phyloP scores from a whole-genome alignment of 2,329 filamentous ascomycete species.

The Colletotrichum melonis region DNA sequence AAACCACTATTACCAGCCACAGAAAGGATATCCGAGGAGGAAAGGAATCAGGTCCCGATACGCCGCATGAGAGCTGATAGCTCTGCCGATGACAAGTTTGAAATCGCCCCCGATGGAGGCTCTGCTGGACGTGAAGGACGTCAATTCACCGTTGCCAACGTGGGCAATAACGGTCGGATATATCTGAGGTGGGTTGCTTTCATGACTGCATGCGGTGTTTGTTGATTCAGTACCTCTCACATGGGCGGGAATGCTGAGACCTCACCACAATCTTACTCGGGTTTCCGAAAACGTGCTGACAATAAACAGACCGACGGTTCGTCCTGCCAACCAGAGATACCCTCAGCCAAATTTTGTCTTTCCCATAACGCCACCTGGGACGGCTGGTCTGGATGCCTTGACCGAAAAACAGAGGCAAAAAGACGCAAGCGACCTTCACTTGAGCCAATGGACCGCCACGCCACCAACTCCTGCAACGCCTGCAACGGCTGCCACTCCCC shows the following conservation, averaged over 20 bases:
- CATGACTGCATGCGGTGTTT: conserved; percentile 18
- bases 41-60: conserved; percentile 47
- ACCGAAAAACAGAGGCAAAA: conserved; percentile 43
- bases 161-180: conserved; percentile 85
- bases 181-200: conserved; percentile 75
- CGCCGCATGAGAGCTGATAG: conserved; percentile 60
- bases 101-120: conserved; percentile 69
- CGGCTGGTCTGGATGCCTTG: conserved; percentile 64
- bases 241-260: conserved; percentile 25
- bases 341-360: conserved; percentile 71
- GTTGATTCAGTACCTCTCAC: not conserved
- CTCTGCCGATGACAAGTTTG: conserved; percentile 61
- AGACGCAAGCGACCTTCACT: conserved; percentile 43
- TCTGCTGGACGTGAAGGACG: conserved; percentile 73
- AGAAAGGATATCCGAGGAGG: conserved; percentile 58
- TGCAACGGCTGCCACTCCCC: conserved; percentile 40
- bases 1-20: conserved; percentile 58
- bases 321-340: conserved; percentile 70
- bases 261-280: conserved; percentile 24
- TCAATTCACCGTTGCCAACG: conserved; percentile 84
- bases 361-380: conserved; percentile 69
- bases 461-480: conserved; percentile 42
- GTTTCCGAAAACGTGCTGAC: conserved; percentile 37
- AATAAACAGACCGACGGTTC: conserved; percentile 65
- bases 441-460: conserved; percentile 57